phyloP scores from a whole-genome alignment of 352 stramenopile species.

The Globisporangium alternatum region DNA sequence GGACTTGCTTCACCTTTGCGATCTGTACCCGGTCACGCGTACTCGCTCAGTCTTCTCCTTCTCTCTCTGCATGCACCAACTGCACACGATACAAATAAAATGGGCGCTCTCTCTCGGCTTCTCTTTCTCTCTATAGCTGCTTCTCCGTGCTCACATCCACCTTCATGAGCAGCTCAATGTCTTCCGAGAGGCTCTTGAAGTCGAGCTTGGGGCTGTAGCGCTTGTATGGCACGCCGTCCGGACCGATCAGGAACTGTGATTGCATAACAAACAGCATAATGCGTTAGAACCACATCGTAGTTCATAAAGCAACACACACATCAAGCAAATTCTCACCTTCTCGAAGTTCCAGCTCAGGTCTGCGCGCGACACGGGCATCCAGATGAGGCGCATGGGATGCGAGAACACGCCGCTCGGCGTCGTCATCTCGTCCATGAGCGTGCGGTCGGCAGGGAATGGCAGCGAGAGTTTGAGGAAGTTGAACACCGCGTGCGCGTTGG shows the following conservation, averaged over 20 bases:
- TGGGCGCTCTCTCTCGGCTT: neutral
- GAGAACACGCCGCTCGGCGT: slow-evolving; percentile 73
- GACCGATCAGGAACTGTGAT: slow-evolving; percentile 68
- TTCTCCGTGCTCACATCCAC: slow-evolving; percentile 36
- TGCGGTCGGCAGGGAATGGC: slow-evolving; percentile 67
- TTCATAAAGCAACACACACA: neutral
- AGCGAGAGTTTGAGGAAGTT: slow-evolving; percentile 75
- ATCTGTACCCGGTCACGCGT: neutral
- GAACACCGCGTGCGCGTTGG: slow-evolving; percentile 75
- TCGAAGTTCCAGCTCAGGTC: slow-evolving; percentile 86
- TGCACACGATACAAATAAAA: slow-evolving; percentile 16
- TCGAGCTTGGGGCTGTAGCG: slow-evolving; percentile 80
- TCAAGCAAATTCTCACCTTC: slow-evolving; percentile 37
- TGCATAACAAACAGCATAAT: neutral
- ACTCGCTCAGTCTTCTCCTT: slow-evolving; percentile 5
- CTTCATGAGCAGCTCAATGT: slow-evolving; percentile 63
- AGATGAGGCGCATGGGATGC: slow-evolving; percentile 81
- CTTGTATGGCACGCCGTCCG: slow-evolving; percentile 72
- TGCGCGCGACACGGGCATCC: slow-evolving; percentile 78
- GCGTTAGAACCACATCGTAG: neutral
- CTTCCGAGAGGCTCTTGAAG: slow-evolving; percentile 56
- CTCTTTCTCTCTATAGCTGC: slow-evolving; percentile 19
- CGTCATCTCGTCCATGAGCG: slow-evolving; percentile 79
- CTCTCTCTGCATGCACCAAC: neutral
- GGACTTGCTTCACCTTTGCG: no score